Evolutionary conservation across 148 eudicot species (phyloP).

Genomic region (Persicaria maculosa): DNA sequence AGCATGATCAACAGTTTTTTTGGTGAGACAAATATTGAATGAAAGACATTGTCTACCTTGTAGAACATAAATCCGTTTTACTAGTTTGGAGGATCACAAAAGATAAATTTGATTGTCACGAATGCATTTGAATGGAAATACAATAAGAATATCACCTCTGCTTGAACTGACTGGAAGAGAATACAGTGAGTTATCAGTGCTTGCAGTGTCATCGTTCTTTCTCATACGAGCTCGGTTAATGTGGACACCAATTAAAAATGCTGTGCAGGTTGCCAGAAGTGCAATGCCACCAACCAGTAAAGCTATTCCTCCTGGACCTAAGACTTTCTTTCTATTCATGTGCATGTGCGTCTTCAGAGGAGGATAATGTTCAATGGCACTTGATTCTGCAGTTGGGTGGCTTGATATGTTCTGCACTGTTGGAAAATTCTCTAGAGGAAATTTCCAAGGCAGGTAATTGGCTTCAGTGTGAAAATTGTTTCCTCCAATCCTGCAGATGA

Average conservation of each 20-base stretch:
- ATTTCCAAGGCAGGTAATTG: constrained; percentile 62
- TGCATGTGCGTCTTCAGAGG: constrained; percentile 22
- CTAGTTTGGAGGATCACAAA: neutral
- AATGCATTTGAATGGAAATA: neutral
- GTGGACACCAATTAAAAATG: constrained; percentile 27
- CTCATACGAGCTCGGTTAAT: constrained; percentile 21
- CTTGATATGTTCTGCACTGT: constrained; percentile 38
- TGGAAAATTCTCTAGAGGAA: constrained; percentile 49
- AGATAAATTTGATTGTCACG: neutral
- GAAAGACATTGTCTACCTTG: neutral
- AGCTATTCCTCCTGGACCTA: constrained; percentile 42
- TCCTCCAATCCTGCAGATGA: constrained; percentile 61
- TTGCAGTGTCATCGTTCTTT: constrained; percentile 21
- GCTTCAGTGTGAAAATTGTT: constrained; percentile 43
- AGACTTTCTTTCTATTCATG: constrained; percentile 42
- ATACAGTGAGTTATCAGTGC: constrained; percentile 31
- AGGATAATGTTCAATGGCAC: constrained; percentile 55
- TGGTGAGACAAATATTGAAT: neutral
- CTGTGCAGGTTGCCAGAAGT: constrained; percentile 41
- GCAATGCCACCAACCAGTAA: constrained; percentile 42
- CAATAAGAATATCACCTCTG: constrained; percentile 36
- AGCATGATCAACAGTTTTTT: neutral
- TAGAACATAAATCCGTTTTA: neutral
- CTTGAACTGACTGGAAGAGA: constrained; percentile 44
- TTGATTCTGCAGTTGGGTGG: constrained; percentile 71